These are phyloP conservation scores for Paraglomus occultum DNA, from an alignment of 192 early-diverging fungal species.

Conservation along the genomic window DNA sequence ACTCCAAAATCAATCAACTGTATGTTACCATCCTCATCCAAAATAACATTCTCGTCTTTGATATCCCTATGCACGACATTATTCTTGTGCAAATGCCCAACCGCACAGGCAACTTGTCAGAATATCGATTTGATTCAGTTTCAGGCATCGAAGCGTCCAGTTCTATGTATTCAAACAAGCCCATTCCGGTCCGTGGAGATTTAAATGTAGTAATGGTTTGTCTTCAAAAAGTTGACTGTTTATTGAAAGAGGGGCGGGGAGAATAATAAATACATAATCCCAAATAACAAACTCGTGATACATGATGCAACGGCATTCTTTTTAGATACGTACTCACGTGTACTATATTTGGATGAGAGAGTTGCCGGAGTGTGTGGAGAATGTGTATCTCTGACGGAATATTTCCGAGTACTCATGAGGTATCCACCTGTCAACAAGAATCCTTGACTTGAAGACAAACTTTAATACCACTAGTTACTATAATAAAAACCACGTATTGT, in stretches of 20 bases:
- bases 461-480: constrained; percentile 62
- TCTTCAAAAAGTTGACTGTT: constrained; percentile 76
- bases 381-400: constrained; percentile 79
- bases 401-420: constrained; percentile 59
- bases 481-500: no score
- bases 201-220: constrained; percentile 67
- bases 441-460: constrained; percentile 68
- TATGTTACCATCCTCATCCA: constrained; percentile 55
- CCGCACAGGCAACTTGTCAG: constrained; percentile 53
- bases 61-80: constrained; percentile 82
- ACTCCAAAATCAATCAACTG: constrained; percentile 82
- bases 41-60: constrained; percentile 88
- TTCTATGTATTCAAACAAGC: constrained; percentile 72
- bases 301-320: not conserved
- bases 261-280: constrained; percentile 29
- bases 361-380: constrained; percentile 55
- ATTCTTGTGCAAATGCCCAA: constrained; percentile 59
- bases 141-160: constrained; percentile 53
- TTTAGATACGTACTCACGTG: constrained; percentile 45
- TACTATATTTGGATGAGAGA: constrained; percentile 54
- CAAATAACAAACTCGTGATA: constrained; percentile 17
- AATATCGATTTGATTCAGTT: constrained; percentile 57
- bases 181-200: constrained; percentile 56
- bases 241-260: constrained; percentile 34
- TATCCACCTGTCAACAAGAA: constrained; percentile 67